These are phyloP conservation scores for Diaporthe citri DNA, from an alignment of 2,329 filamentous ascomycete genomes.

Conservation along the genomic window DNA sequence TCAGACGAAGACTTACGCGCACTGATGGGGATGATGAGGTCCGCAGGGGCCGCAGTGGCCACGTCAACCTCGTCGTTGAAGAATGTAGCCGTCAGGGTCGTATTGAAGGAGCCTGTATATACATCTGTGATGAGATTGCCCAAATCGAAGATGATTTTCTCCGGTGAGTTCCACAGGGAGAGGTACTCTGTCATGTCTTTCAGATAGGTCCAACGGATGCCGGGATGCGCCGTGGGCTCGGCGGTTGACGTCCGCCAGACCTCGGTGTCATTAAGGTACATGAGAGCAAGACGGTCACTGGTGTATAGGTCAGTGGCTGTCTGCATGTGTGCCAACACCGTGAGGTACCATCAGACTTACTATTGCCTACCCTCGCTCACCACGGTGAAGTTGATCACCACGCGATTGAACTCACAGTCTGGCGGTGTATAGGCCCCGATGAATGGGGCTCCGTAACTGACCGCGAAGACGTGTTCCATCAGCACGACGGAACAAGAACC, in stretches of 20 bases:
- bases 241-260: slow-evolving; percentile 88
- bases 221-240: slow-evolving; percentile 74
- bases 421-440: slow-evolving; percentile 79
- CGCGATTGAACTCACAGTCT: slow-evolving; percentile 77
- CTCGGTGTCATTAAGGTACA: slow-evolving; percentile 83
- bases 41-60: slow-evolving; percentile 62
- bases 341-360: not conserved
- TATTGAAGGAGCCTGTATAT: slow-evolving; percentile 81
- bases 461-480: slow-evolving; percentile 78
- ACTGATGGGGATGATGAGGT: slow-evolving; percentile 77
- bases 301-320: not conserved
- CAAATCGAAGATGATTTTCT: slow-evolving; percentile 85
- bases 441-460: slow-evolving; percentile 80
- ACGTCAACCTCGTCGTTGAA: slow-evolving; percentile 62
- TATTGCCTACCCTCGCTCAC: slow-evolving; percentile 79
- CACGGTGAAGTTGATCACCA: slow-evolving; percentile 82
- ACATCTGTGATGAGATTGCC: slow-evolving; percentile 78
- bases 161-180: slow-evolving; percentile 74
- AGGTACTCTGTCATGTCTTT: slow-evolving; percentile 84
- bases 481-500: slow-evolving; percentile 66
- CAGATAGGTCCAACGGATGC: slow-evolving; percentile 81
- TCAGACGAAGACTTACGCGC: slow-evolving; percentile 62
- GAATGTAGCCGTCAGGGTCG: slow-evolving; percentile 80
- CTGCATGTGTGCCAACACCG: not conserved
- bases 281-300: slow-evolving; percentile 76